These are phyloP conservation scores for barrel medic (Medicago truncatula) DNA, from an alignment of 306 rosid genomes.

Conservation along the genomic window MtrunA17r5.0-ANR NC_053045.1:57475001-57475500, in stretches of 20 bases:
- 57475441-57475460: slow-evolving; percentile 69
- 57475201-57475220: slow-evolving; percentile 52
- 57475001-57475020: too few relatives aligned
- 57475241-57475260: slow-evolving; percentile 60
- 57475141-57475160: slow-evolving; percentile 45
- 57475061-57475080: too few relatives aligned
- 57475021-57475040: too few relatives aligned
- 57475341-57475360: slow-evolving; percentile 72
- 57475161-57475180: slow-evolving; percentile 47
- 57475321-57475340: slow-evolving; percentile 60
- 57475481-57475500: slow-evolving; percentile 49
- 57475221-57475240: slow-evolving; percentile 48
- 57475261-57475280: slow-evolving; percentile 46
- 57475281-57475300: slow-evolving; percentile 52
- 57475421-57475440: slow-evolving; percentile 61
- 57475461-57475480: slow-evolving; percentile 73
- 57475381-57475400: slow-evolving; percentile 61
- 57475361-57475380: slow-evolving; percentile 73
- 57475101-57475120: too few relatives aligned
- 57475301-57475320: slow-evolving; percentile 52
- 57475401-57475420: slow-evolving; percentile 66
- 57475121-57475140: slow-evolving; percentile 39
- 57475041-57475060: too few relatives aligned
- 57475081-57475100: background rate
- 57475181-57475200: slow-evolving; percentile 71